Evolutionary conservation across 306 rosid genomes (phyloP).

Genomic region (Acacia melanoxylon): DNA sequence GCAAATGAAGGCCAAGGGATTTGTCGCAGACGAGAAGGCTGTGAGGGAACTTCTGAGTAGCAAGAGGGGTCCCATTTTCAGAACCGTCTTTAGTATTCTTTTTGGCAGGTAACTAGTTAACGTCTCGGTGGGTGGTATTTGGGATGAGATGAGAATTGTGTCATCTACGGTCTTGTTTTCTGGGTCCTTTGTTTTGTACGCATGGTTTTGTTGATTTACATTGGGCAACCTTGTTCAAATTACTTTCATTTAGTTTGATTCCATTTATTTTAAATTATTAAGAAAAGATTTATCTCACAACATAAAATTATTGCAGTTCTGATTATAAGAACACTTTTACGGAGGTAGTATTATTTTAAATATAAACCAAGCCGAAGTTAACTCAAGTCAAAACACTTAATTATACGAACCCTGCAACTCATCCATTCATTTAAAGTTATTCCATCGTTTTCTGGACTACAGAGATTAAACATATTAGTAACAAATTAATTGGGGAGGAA

Average conservation of each 20-base stretch:
- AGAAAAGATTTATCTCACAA: no score
- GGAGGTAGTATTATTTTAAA: no score
- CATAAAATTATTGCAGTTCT: no score
- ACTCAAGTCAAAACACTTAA: no score
- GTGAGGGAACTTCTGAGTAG: constrained; percentile 47
- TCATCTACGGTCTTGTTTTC: background rate
- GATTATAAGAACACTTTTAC: no score
- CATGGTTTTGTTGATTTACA: background rate
- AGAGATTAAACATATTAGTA: constrained; percentile 11
- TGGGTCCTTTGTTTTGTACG: background rate
- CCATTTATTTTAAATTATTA: no score
- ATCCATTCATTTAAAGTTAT: constrained; percentile 21
- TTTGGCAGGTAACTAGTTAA: constrained; percentile 43
- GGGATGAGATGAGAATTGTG: background rate
- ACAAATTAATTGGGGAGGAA: constrained; percentile 19
- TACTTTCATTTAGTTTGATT: background rate
- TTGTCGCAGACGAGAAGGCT: constrained; percentile 64
- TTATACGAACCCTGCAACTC: background rate
- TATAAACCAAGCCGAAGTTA: no score
- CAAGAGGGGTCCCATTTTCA: constrained; percentile 49
- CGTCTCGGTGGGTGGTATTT: background rate
- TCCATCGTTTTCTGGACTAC: constrained; percentile 9
- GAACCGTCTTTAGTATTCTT: constrained; percentile 58
- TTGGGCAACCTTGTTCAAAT: background rate
- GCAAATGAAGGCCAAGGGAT: constrained; percentile 56